Evolutionary conservation across 225 moss, liverwort and hornwort genomes (phyloP), one percentile per base, ranked within the genome.

Genomic region (Antitrichia curtipendula): DNA sequence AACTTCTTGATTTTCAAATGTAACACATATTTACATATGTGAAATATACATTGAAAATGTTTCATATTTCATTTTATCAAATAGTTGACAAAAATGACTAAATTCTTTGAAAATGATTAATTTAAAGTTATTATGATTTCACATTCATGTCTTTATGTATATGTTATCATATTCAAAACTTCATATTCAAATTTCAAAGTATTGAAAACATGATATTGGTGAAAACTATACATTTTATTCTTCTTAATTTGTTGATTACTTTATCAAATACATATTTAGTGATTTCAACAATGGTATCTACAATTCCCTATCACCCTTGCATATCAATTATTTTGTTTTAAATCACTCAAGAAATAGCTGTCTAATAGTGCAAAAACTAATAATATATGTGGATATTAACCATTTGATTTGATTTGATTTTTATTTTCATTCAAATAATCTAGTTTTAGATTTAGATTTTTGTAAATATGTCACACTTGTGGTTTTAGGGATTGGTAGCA

Each of bases 281-380:
- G 40, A 69, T 40, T 24, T 8, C 13, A 40, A 23, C 4, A 38
- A 38, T 38, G 68, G 7, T 68, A 23, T 68, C 5, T 47, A 5
- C 7, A 47, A 47, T 19, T 18, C 1, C 1, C 0, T 31, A 0
- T 47, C 16, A 2, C 2, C 4, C 7, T 31, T 49, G 47, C 4
- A 19, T 15, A 19, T 0, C 3, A 20, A 40, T 1, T 47, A 31
- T 1, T 11, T 11, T 31, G 12, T 12, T 4, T 19, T 31, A 43
- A 73, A 73, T 19, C 12, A 47, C 1, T 73, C 1, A 0, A 19
- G 4, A 47, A 31, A 0, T 47, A 6, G 7, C 31, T 31, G 7
- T 49, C 32, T 1, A 20, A 7, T 74, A 20, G 1, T 47, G 31
- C 0, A 8, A 1, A 31, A 31, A 31, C 7, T 47, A 18, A 18